Evolutionary conservation across 495 filamentous ascomycete genomes (phyloP), one percentile per base, ranked within the genome.

Genomic region (Aspergillus ellipticus): DNA sequence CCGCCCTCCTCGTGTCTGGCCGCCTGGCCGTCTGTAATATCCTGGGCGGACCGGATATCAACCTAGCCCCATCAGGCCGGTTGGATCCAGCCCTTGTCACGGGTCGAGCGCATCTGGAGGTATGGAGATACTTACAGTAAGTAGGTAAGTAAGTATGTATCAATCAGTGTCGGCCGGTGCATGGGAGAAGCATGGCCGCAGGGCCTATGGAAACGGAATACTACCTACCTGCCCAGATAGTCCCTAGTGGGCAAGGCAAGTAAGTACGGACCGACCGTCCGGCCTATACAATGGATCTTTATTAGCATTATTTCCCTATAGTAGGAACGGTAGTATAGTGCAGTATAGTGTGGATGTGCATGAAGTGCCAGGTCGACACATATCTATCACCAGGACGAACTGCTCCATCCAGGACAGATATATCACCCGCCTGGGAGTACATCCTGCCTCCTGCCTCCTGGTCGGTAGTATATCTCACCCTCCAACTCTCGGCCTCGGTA

Each of bases 61-160:
- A 28, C 26, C 9, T 37, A 37, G 4, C 10, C 33, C 33, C 10
- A 13, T 51, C 21, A 26, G 37, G 37, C 42, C 54, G 49, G 54
- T 56, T 46, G 48, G 46, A 53, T 58, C 42, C 56, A 53, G 51
- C 50, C 51, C 56, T 50, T 31, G 56, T 46, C 42, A 37, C 10
- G 33, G 33, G 33, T 5, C 28, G 28, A 31, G n/a, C n/a, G 28
- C 28, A 31, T 31, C 28, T 10, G 28, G 5, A 31, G 10, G 28
- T 31, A 31, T 31, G 28, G 5, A 31, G n/a, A n/a, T n/a, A n/a
- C n/a, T 31, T 31, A 10, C 5, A 31, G 28, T 31, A 31, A 31
- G 28, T 5, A 37, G 13, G 33, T 5, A 37, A 15, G 33, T 5
- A 37, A 9, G 33, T 37, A 13, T 10, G 33, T 37, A 37, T 37